A percentile compares a stretch with the other conserved stretches of the same genome.
Conservation (phyloP, 345 rosid species). For the Lumnitzera racemosa region DNA sequence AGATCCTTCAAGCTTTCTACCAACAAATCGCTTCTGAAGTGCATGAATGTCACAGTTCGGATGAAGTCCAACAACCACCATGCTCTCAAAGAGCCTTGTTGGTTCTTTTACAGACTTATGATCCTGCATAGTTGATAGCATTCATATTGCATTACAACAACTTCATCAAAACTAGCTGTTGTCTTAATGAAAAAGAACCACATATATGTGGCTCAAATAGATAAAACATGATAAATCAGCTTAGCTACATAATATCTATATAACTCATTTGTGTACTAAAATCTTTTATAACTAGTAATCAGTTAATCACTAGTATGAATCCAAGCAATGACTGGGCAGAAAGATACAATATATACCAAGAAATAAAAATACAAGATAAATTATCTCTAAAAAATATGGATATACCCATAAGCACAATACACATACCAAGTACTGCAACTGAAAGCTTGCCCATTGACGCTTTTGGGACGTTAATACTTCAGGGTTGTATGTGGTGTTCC, state of each 20-base stretch:
- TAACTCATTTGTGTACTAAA: too few relatives aligned
- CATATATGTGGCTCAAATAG: too few relatives aligned
- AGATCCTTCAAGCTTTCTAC: slow-evolving; percentile 54
- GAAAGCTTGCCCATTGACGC: slow-evolving; percentile 88
- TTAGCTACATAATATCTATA: too few relatives aligned
- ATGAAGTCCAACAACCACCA: slow-evolving; percentile 92
- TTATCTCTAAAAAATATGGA: neutral
- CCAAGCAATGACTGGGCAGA: too few relatives aligned
- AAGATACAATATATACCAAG: neutral
- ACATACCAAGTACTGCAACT: slow-evolving; percentile 79
- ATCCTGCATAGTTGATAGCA: slow-evolving; percentile 41
- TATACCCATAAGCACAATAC: slow-evolving; percentile 2
- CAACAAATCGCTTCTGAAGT: slow-evolving; percentile 53
- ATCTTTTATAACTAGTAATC: too few relatives aligned
- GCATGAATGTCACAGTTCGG: slow-evolving; percentile 82
- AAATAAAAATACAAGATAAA: neutral
- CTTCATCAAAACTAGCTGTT: too few relatives aligned
- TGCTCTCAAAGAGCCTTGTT: slow-evolving; percentile 80
- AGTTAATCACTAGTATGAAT: too few relatives aligned
- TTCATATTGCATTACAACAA: neutral
- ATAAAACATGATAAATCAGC: too few relatives aligned
- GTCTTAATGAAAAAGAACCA: too few relatives aligned
- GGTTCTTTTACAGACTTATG: slow-evolving; percentile 76
- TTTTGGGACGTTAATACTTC: slow-evolving; percentile 93
- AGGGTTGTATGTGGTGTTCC: slow-evolving; percentile 56